Evolutionary conservation across 139 green algal species (phyloP), one percentile per base, ranked within the genome.

Genomic region (Pleodorina starrii): DNA sequence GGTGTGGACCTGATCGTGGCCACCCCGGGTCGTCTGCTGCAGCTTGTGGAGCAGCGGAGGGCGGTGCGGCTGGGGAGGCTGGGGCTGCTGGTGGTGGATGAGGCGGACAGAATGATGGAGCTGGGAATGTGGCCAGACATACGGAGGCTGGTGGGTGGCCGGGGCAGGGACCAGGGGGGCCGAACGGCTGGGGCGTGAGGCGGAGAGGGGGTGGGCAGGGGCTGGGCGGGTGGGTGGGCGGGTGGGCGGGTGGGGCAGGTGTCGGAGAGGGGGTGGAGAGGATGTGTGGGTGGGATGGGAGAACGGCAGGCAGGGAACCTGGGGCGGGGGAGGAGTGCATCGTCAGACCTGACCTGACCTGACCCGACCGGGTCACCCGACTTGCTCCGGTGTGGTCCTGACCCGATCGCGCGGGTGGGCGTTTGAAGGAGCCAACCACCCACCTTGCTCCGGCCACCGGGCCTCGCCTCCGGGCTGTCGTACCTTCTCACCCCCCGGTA

Each of bases 121-220:
- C 96, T 98, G 63, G 97, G 97, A 5, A 98, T 98, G 92, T 97
- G 99, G 93, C 95, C 98, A 82, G 96, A 98, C 84, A 95, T 99
- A 94, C 86, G 93, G 17, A 93, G 97, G 40, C 83, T 88, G 83
- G 83, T 88, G 83, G 17, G 74, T 43, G 42, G 72, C 19, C 40
- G 25, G 40, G 72, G 71, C 17, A n/a, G 16, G 71, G 71, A 16
- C 17, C 3, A 77, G 80, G 59, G 59, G 10, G 38, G 23, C 25
- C 5, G 36, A 17, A n/a, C n/a, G n/a, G n/a, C n/a, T n/a, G n/a
- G n/a, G n/a, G n/a, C n/a, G n/a, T n/a, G n/a, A n/a, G n/a, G n/a
- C n/a, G n/a, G n/a, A 25, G 38, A 32, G 73, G 43, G 2, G 19
- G 11, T 40, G 16, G 32, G 71, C 2, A 16, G 6, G n/a, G 44